These are phyloP conservation scores for Colletotrichum phormii DNA, from an alignment of 2,329 filamentous ascomycete species.

Conservation along the genomic window DNA sequence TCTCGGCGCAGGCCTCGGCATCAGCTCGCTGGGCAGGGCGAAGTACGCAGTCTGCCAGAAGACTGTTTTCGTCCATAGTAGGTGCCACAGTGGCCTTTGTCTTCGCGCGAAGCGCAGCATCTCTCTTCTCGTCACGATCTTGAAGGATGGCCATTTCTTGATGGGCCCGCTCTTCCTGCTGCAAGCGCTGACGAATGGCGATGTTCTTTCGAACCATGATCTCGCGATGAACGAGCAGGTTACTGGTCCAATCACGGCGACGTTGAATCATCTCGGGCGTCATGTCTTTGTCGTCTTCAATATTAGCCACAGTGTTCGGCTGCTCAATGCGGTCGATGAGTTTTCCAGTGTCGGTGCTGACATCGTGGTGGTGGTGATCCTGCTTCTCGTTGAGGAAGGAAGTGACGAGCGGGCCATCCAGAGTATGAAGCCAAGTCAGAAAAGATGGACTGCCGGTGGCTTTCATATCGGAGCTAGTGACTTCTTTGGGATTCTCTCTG, in stretches of 20 bases:
- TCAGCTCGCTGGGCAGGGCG: conserved; percentile 55
- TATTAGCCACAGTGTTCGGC: conserved; percentile 43
- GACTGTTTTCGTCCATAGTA: background rate
- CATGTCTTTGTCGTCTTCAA: conserved; percentile 25
- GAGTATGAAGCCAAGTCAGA: conserved; percentile 3
- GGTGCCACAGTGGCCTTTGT: background rate
- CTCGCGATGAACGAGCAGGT: conserved; percentile 31
- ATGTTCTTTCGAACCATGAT: conserved; percentile 16
- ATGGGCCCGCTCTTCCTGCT: background rate
- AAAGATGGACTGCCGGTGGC: background rate
- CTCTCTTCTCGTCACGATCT: background rate
- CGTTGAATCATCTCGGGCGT: conserved; percentile 32
- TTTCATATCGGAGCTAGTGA: too few relatives aligned
- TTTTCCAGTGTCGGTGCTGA: conserved; percentile 51
- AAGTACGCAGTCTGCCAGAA: conserved; percentile 48
- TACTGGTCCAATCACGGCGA: conserved; percentile 39
- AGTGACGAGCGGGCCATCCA: background rate
- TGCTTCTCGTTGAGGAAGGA: conserved; percentile 26
- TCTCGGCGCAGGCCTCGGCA: conserved; percentile 51
- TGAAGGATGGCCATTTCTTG: background rate
- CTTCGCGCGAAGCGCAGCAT: background rate
- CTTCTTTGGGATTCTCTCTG: background rate
- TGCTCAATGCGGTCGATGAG: conserved; percentile 48
- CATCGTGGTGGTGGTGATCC: conserved; percentile 44
- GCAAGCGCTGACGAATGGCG: background rate